Evolutionary conservation across 164 flowering plant species (phyloP), one percentile per base, ranked within the genome.

Genomic region (Annona squamosa): DNA sequence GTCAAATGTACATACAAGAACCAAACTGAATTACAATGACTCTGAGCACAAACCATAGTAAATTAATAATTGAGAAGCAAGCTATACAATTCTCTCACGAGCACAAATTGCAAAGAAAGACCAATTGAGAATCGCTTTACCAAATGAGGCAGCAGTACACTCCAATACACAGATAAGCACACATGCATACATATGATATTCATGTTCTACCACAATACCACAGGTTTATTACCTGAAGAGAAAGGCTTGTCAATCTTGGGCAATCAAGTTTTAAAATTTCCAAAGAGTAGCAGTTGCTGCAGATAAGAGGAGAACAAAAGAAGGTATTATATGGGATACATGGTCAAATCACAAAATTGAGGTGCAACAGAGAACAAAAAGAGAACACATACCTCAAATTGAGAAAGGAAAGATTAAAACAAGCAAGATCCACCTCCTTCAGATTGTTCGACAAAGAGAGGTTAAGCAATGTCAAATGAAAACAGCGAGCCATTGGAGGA

Each of bases 391-490:
- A 92, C 99, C 99, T 95, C 80, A 95, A 79, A 83, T 95, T 95
- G 47, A 95, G 93, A 78, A 86, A 82, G 80, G 82, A 75, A 62
- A 92, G 86, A 79, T 84, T 91, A 71, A 67, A 75, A 83, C 98
- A 95, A 70, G 93, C 79, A 62, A 95, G 75, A 77, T 90, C 91
- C 48, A 91, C 94, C 81, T 95, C 97, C 86, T 89, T 92, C 79
- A 95, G 80, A 78, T 95, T 89, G 13, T 82, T 79, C 45, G 99
- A 95, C 68, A 95, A 78, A 48, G 99, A 95, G 26, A 95, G 91
- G 80, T 95, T 95, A 47, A 95, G 73, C 0, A 94, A 88, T 9
- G 90, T 85, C 83, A 95, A 76, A 69, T 87, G 85, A n/a, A 80
- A 79, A 80, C 95, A 92, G 13, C 85, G 81, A 3, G 98, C 97